Base-by-base conservation (phyloP, 768 basidiomycete genomes). In the Suillus discolor region DNA sequence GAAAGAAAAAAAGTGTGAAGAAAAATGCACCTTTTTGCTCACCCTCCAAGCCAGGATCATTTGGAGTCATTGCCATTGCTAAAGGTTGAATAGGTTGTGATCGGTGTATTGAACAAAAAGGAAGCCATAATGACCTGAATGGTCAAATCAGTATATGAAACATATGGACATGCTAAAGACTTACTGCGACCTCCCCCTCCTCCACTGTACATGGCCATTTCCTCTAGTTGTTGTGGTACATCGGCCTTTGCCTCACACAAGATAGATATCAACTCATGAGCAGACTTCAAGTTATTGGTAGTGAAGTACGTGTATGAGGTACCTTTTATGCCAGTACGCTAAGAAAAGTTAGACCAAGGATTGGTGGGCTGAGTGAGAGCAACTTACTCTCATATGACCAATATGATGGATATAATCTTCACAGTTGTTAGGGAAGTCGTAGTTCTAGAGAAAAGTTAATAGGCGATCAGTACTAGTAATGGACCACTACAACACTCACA, bases 391-490 rank as follows among this genome's bases (percentile, higher is more conserved):
- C 69, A 96, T 97, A 77, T 97, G 95, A 69, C 97, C 97, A 73
- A 99, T 99, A 71, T 97, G 94, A 80, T 99, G 97, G 67, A 98
- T 95, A 79, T 99, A 99, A 79, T 97, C 96, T 82, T 97, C 96
- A 73, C 93, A 94, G 75, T 97, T 96, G 80, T 97, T 97, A 1
- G 96, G 96, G 83, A 99, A 97, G 77, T 98, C 96, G 77, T 93
- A 96, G 80, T 96, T 96, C 95, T 96, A 70, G 4, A 61, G 53
- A 20, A 39, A 63, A 42, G 41, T 11, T 60, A 65, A 70, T 60
- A 71, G 62, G 3, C 45, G 49, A 41, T 57, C 25, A 28, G 67
- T n/a, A n/a, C n/a, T 51, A 68, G 55, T 0, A 15, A 61, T 51
- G 45, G 9, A 44, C 68, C 6, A 60, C 61, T 20, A 44, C 57